These are phyloP conservation scores for Begonia peltatifolia DNA, from an alignment of 306 rosid species.

Conservation along the genomic window DNA sequence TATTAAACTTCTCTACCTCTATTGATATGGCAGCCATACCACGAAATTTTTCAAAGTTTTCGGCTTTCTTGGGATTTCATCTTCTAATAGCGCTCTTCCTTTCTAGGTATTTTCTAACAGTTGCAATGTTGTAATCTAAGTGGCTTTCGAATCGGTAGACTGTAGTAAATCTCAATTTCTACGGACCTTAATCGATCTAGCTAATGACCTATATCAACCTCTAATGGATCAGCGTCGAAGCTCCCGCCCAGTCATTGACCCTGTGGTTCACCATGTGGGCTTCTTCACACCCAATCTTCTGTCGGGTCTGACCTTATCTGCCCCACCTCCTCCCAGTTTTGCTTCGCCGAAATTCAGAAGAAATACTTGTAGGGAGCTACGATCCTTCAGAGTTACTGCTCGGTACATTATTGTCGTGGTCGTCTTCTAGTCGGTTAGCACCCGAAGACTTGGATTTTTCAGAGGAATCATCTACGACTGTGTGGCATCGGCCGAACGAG, in stretches of 20 bases:
- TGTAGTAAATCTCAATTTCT: too few relatives aligned
- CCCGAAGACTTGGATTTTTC: slow-evolving; percentile 4
- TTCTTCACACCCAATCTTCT: slow-evolving; percentile 30
- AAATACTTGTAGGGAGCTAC: slow-evolving; percentile 15
- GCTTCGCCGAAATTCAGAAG: slow-evolving; percentile 14
- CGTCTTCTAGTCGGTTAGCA: slow-evolving; percentile 2
- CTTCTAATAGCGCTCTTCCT: too few relatives aligned
- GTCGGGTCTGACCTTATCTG: slow-evolving; percentile 27
- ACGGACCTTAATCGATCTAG: too few relatives aligned
- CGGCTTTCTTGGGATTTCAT: too few relatives aligned
- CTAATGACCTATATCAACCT: too few relatives aligned
- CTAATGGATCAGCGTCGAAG: slow-evolving; percentile 50
- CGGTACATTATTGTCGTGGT: not conserved
- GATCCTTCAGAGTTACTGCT: slow-evolving; percentile 19
- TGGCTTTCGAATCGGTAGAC: too few relatives aligned
- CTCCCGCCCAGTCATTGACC: slow-evolving; percentile 42
- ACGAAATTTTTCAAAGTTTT: too few relatives aligned
- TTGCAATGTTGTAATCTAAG: too few relatives aligned
- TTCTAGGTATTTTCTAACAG: too few relatives aligned
- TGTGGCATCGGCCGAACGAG: slow-evolving; percentile 22
- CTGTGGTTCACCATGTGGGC: slow-evolving; percentile 60
- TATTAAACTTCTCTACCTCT: too few relatives aligned
- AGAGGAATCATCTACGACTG: slow-evolving; percentile 6
- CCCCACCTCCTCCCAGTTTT: too few relatives aligned
- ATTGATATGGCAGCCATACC: too few relatives aligned